phyloP scores from a whole-genome alignment of 31 red algal species.

The Bonnemaisonia californica region DNA sequence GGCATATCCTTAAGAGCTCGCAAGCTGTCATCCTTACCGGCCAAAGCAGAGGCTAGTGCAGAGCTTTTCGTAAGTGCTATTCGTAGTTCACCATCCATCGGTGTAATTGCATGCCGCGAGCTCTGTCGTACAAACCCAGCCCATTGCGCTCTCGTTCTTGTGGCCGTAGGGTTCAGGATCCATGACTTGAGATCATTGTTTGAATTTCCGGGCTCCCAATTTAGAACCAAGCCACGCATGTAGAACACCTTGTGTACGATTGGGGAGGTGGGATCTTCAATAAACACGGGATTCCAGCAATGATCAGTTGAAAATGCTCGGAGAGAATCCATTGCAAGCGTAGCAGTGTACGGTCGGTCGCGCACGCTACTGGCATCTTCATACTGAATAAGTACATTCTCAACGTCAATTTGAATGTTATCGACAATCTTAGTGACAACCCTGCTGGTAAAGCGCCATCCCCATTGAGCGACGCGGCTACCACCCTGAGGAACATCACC shows the following conservation, averaged over 20 bases:
- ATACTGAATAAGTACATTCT: slow-evolving; percentile 87
- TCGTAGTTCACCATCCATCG: slow-evolving; percentile 72
- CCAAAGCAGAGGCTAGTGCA: slow-evolving; percentile 47
- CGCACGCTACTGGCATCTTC: slow-evolving; percentile 79
- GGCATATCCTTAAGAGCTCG: slow-evolving; percentile 38
- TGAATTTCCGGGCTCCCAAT: slow-evolving; percentile 68
- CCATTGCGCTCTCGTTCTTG: slow-evolving; percentile 38
- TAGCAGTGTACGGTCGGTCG: slow-evolving; percentile 71
- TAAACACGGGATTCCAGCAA: slow-evolving; percentile 71
- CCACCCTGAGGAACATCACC: neutral
- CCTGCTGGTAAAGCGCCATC: slow-evolving; percentile 74
- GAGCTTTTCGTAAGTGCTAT: slow-evolving; percentile 68
- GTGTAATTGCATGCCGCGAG: slow-evolving; percentile 57
- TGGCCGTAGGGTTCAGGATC: slow-evolving; percentile 33
- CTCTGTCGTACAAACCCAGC: slow-evolving; percentile 47
- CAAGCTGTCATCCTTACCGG: slow-evolving; percentile 37
- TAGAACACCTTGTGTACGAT: slow-evolving; percentile 79
- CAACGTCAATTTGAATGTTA: slow-evolving; percentile 88
- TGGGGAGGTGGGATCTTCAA: slow-evolving; percentile 67
- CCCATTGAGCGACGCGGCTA: slow-evolving; percentile 56
- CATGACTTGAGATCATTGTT: slow-evolving; percentile 46
- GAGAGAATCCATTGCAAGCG: slow-evolving; percentile 67
- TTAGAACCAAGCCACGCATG: slow-evolving; percentile 64
- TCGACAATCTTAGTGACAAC: slow-evolving; percentile 82
- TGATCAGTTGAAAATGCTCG: slow-evolving; percentile 73